phyloP scores from a whole-genome alignment of 768 basidiomycete genomes.

The Leccinum boreale region DNA sequence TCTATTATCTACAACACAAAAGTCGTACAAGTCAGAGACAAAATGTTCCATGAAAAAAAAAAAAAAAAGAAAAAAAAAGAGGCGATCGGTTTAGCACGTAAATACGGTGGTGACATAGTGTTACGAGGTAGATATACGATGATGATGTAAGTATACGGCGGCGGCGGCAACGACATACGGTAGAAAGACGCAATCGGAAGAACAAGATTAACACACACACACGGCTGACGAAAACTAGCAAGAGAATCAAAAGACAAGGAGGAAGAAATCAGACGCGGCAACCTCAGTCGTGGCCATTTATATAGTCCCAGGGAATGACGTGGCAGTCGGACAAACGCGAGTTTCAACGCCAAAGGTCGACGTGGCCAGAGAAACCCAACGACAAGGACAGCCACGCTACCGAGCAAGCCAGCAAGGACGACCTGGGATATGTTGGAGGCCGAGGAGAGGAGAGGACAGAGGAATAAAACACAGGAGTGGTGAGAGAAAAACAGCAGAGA shows the following conservation, averaged over 20 bases:
- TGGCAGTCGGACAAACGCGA: constrained; percentile 8
- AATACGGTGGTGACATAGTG: constrained; percentile 22
- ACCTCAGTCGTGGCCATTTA: constrained; percentile 13
- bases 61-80: background rate
- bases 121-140: constrained; percentile 22
- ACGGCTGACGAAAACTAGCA: constrained; percentile 2
- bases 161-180: background rate
- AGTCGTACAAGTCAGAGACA: background rate
- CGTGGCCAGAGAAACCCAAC: background rate
- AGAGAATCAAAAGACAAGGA: background rate
- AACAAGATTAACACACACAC: constrained; percentile 24
- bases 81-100: background rate
- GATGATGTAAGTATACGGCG: constrained; percentile 18
- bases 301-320: constrained; percentile 8
- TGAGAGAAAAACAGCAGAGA: constrained; percentile 4
- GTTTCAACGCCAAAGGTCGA: constrained; percentile 3
- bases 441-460: constrained; percentile 14
- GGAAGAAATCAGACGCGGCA: background rate
- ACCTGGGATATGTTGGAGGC: constrained; percentile 35
- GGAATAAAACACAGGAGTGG: constrained; percentile 10
- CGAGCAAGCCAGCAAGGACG: constrained; percentile 12
- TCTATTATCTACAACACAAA: background rate
- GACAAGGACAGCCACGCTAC: constrained; percentile 8
- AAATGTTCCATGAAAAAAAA: background rate
- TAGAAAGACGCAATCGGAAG: background rate